Evolutionary conservation across 2,329 filamentous ascomycete species (phyloP).

Genomic region (Colletotrichum sp.): DNA sequence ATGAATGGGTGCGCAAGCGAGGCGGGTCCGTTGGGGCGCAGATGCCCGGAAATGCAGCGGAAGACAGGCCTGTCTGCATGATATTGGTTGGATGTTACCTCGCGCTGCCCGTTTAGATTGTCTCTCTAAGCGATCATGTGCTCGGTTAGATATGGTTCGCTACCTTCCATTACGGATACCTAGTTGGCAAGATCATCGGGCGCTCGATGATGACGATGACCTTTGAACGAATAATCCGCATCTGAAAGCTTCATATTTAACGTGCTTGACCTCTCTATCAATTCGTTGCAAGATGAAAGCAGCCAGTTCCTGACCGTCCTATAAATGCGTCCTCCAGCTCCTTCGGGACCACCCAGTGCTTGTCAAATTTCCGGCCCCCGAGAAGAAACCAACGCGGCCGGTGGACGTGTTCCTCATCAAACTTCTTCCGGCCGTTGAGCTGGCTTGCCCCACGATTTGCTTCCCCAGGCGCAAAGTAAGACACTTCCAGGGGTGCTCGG

Average conservation of each 20-base stretch:
- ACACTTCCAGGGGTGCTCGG: neutral
- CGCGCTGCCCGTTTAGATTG: neutral
- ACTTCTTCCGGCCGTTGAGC: neutral
- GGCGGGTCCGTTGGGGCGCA: neutral
- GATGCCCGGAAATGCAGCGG: neutral
- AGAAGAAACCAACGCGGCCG: neutral
- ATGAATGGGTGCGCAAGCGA: neutral
- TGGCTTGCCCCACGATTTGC: neutral
- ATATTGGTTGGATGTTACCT: neutral
- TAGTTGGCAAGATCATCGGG: neutral
- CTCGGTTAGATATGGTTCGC: neutral
- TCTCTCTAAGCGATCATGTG: neutral
- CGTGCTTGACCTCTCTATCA: neutral
- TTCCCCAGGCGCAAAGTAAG: neutral
- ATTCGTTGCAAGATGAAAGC: neutral
- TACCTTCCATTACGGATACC: neutral
- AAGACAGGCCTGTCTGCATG: neutral
- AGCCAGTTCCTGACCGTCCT: neutral
- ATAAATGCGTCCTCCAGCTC: neutral
- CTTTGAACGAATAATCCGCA: neutral
- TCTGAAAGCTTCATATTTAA: neutral
- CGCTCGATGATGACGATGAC: neutral
- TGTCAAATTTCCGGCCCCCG: neutral
- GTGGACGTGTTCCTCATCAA: neutral
- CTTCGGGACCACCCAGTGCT: neutral